Percentiles rank a stretch among this genome's conserved stretches.
Evolutionary conservation across 2,329 filamentous ascomycete genomes (phyloP).

Genomic region (Acephala macrosclerotiorum): DNA sequence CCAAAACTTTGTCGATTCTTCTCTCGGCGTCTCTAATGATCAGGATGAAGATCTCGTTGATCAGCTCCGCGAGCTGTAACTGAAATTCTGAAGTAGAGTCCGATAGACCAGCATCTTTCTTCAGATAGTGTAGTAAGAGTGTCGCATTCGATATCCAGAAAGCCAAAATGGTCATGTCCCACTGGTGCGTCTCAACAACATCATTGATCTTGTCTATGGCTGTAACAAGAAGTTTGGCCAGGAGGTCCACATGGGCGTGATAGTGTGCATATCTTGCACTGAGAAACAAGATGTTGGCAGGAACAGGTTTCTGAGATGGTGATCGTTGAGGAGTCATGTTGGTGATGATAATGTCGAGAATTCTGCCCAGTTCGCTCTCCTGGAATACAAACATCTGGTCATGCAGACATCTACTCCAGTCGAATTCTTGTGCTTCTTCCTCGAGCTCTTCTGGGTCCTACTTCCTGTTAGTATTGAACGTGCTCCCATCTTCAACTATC

Average conservation of each 20-base stretch:
- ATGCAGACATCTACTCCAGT: conserved; percentile 92
- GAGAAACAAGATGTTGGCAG: conserved; percentile 95
- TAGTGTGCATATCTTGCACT: conserved; percentile 97
- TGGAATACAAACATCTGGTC: conserved; percentile 99
- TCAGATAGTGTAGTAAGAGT: conserved; percentile 92
- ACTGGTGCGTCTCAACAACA: conserved; percentile 93
- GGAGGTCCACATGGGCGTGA: conserved; percentile 85
- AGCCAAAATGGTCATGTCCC: conserved; percentile 99
- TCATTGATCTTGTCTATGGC: conserved; percentile 97
- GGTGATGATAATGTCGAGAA: conserved; percentile 94
- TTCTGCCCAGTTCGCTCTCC: conserved; percentile 88
- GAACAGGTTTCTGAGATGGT: conserved; percentile 95
- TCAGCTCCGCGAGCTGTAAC: conserved; percentile 88
- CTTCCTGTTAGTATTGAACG: conserved; percentile 42
- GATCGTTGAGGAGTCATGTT: conserved; percentile 97
- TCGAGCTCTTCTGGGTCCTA: conserved; percentile 79
- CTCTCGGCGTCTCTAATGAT: conserved; percentile 96
- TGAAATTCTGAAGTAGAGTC: conserved; percentile 88
- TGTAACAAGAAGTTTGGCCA: conserved; percentile 80
- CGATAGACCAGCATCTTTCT: conserved; percentile 87
- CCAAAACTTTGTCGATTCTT: conserved; percentile 93
- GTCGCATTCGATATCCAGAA: conserved; percentile 99
- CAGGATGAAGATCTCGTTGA: conserved; percentile 98
- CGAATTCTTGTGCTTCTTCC: conserved; percentile 91
- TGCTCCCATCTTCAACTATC: conserved; percentile 38